Evolutionary conservation across 306 rosid genomes (phyloP).

Genomic region (Pyrus pyrifolia): DNA sequence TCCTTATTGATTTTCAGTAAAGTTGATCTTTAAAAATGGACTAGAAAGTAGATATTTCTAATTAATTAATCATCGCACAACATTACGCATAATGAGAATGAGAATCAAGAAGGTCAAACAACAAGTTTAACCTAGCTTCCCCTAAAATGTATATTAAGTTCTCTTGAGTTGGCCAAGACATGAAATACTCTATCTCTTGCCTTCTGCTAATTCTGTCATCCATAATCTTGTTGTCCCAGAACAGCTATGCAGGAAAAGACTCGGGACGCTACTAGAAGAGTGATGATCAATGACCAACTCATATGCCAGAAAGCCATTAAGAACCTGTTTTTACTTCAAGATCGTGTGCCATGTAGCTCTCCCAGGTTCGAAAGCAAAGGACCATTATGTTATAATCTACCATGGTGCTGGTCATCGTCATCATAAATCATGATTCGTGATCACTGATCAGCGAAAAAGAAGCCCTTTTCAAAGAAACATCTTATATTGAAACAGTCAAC

Average conservation of each 20-base stretch:
- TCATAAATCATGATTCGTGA: no score
- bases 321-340: slow-evolving; percentile 24
- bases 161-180: slow-evolving; percentile 2
- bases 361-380: background rate
- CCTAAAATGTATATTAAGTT: background rate
- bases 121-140: background rate
- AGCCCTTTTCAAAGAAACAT: background rate
- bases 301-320: slow-evolving; percentile 49
- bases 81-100: background rate
- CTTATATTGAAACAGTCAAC: background rate
- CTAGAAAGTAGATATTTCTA: no score
- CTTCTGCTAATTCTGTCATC: slow-evolving; percentile 24
- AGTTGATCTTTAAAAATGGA: no score
- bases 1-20: background rate
- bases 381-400: background rate
- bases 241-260: slow-evolving; percentile 44
- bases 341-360: background rate
- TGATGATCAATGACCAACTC: slow-evolving; percentile 43
- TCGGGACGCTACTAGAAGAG: slow-evolving; percentile 50
- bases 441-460: no score
- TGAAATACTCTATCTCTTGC: slow-evolving; percentile 37
- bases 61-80: background rate
- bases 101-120: no score
- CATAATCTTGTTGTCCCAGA: slow-evolving; percentile 34
- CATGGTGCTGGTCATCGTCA: background rate